These are phyloP conservation scores for Sarcodon sp. DNA, from an alignment of 768 basidiomycete species.

Conservation along the genomic window DNA sequence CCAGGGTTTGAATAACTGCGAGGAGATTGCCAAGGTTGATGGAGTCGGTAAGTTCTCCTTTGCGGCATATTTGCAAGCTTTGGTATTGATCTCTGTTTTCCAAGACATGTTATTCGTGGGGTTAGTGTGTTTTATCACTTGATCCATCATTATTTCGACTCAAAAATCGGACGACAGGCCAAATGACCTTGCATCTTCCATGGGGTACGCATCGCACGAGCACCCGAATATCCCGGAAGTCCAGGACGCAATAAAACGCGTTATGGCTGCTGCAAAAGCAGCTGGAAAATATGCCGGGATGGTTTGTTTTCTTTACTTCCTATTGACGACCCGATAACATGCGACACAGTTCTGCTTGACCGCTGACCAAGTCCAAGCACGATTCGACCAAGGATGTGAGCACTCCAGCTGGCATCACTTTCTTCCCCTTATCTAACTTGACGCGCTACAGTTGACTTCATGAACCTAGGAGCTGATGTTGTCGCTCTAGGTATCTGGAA, in stretches of 20 bases:
- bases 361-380: conserved; percentile 13
- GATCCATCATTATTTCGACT: neutral
- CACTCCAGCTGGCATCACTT: neutral
- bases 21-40: conserved; percentile 24
- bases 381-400: conserved; percentile 14
- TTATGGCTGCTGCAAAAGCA: conserved; percentile 8
- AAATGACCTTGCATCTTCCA: conserved; percentile 9
- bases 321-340: no score
- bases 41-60: conserved; percentile 31
- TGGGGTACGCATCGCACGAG: conserved; percentile 8
- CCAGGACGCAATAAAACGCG: conserved; percentile 7
- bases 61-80: neutral
- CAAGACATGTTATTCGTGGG: neutral
- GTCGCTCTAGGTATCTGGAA: conserved; percentile 12
- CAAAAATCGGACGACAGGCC: conserved; percentile 3
- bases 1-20: conserved; percentile 26
- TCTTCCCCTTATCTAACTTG: neutral
- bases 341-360: conserved; percentile 8
- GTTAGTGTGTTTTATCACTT: neutral
- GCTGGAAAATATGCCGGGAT: conserved; percentile 11
- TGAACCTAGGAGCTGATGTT: conserved; percentile 15
- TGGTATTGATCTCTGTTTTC: neutral
- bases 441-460: conserved; percentile 11
- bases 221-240: conserved; percentile 9
- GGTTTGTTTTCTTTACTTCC: neutral